Base-by-base conservation (phyloP, 2,329 filamentous ascomycete species). In the Epichloe coenophiala region DNA sequence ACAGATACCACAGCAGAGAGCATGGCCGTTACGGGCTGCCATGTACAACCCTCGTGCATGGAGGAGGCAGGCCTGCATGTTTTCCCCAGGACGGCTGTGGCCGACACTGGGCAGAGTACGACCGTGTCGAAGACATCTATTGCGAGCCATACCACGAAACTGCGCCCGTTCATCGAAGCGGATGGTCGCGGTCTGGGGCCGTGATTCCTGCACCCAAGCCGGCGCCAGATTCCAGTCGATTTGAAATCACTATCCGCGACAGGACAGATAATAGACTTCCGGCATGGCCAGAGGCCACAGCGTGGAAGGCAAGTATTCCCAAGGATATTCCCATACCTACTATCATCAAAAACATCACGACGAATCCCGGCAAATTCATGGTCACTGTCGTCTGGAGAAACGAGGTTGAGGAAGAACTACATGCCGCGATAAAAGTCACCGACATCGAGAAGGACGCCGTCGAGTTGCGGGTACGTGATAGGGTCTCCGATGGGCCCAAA, bases 181-280 rank as follows among this genome's bases (percentile, higher is more conserved):
- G 36, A 27, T 27, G 19, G 12, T 3, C 13, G 9, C 41, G 4
- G 12, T 43, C 13, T 8, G 2, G 7, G 12, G 45, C 19, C 45
- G 36, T 47, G 19, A 13, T 19, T 5, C 36, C 27, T 15, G 46
- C 46, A 5, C 46, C 46, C 6, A 41, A n/a, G 23, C 19, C 38
- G 7, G 39, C 31, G 2, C 17, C 12, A 6, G 47, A 36, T 5
- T 12, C 47, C 15, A 27, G 3, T 7, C 27, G 39, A 9, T 48
- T 48, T 4, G 39, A 42, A 3, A 48, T 48, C 15, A 37, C n/a
- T 8, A 19, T 48, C 11, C 38, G 38, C 17, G 47, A 48, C 39
- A 36, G 27, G 33, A 48, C 47, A 3, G 47, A 48, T 9, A 49
- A 49, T 31, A n/a, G 48, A 21, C 40, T 49, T 5, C 48, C 48